Evolutionary conservation across 768 basidiomycete species (phyloP).

Genomic region (Russula virescens): DNA sequence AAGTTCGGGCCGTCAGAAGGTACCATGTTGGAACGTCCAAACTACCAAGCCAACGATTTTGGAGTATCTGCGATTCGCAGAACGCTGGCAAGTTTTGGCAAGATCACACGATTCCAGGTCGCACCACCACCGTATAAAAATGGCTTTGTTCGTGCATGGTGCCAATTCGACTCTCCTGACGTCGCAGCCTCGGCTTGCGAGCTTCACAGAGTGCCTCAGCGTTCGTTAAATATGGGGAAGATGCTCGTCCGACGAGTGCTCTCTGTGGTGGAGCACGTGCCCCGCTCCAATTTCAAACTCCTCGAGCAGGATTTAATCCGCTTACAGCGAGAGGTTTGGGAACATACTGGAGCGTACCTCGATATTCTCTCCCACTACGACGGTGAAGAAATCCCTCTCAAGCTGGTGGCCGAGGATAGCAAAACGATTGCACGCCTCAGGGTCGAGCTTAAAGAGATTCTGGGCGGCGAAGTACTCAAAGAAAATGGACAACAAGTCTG

Average conservation of each 20-base stretch:
- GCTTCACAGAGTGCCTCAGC: conserved; percentile 44
- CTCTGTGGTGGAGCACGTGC: conserved; percentile 44
- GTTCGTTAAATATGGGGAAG: conserved; percentile 40
- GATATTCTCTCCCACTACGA: conserved; percentile 27
- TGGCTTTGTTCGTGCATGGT: conserved; percentile 49
- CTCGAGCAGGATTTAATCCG: conserved; percentile 42
- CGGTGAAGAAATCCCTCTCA: conserved; percentile 32
- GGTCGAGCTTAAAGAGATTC: conserved; percentile 51
- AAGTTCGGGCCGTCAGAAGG: conserved; percentile 44
- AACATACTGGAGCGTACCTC: conserved; percentile 31
- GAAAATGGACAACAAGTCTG: conserved; percentile 50
- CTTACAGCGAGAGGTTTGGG: conserved; percentile 37
- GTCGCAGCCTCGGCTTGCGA: conserved; percentile 49
- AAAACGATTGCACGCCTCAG: conserved; percentile 53
- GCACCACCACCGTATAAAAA: conserved; percentile 46
- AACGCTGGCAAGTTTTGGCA: conserved; percentile 36
- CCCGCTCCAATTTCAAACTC: conserved; percentile 34
- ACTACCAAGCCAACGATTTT: conserved; percentile 35
- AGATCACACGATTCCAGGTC: conserved; percentile 40
- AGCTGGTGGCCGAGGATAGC: conserved; percentile 45
- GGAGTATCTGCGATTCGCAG: conserved; percentile 37
- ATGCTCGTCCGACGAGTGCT: conserved; percentile 51
- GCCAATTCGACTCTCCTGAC: conserved; percentile 44
- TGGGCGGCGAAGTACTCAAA: conserved; percentile 54
- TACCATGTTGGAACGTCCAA: conserved; percentile 47